Evolutionary conservation across 805 yeast species (phyloP), one percentile per base, ranked within the genome.

Genomic region (Saccharomycopsis microspora): DNA sequence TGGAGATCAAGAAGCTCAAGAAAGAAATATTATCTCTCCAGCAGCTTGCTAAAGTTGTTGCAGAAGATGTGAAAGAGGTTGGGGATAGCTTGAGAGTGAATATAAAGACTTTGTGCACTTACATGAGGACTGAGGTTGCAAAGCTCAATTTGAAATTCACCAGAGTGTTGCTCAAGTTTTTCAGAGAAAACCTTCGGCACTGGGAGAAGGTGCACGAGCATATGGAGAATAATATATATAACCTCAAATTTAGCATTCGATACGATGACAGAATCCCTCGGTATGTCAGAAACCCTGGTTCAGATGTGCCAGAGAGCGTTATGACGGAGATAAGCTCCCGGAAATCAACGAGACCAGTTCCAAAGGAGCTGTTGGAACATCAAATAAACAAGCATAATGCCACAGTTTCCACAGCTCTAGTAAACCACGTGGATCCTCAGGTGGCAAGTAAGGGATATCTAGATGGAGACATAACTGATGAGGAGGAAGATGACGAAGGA

Each of bases 11-110:
- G 5, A 62, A 58, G 43, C 48, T 69, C 3, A 57, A 59, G 35
- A 60, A 56, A 38, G 75, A 70, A 51, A 50, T 69, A 10, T 58
- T 51, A 0, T 68, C 68, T 48, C 51, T 70, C 32, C 62, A 64
- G 11, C 71, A 69, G 36, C 69, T 74, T 49, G 63, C 64, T 33
- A 57, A 57, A 28, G 57, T 70, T 10, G 60, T 66, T 1, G 51
- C 60, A 5, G 60, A 57, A 41, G 75, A 70, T 52, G 57, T 70
- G 39, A 51, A 55, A 3, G 64, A 66, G 37, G 66, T 70, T 0
- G 63, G 67, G 46, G 45, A 46, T 3, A 62, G 70, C 0, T 54
- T 67, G 7, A 54, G 60, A 32, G 47, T 45, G 1, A 67, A 67
- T 45, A 50, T 66, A n/a, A 53, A 51, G 3, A 53, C 55, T 35